Conservation (phyloP, 768 basidiomycete species). For the Scleroderma citrinum region DNA sequence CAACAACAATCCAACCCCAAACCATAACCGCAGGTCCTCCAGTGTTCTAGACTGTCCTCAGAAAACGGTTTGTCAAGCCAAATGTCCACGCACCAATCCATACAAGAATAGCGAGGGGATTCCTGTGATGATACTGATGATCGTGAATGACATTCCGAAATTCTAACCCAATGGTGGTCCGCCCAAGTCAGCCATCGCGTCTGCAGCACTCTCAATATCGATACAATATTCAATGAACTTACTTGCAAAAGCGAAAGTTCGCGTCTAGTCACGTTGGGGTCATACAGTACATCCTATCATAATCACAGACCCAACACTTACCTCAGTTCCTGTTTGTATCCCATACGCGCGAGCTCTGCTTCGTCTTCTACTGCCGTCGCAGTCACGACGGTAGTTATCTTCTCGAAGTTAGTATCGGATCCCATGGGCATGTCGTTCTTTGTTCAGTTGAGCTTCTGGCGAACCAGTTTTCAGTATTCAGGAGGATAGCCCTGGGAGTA, state of each 20-base stretch:
- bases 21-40: constrained; percentile 77
- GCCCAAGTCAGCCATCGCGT: not conserved
- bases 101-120: constrained; percentile 64
- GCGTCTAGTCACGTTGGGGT: constrained; percentile 34
- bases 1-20: constrained; percentile 65
- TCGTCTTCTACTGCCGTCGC: constrained; percentile 40
- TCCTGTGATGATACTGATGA: constrained; percentile 72
- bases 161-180: constrained; percentile 31
- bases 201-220: too few relatives aligned
- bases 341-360: constrained; percentile 60
- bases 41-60: constrained; percentile 46
- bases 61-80: not conserved
- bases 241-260: constrained; percentile 61
- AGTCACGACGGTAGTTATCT: not conserved
- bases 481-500: too few relatives aligned
- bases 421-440: not conserved
- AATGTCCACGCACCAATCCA: constrained; percentile 48
- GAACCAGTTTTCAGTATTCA: too few relatives aligned
- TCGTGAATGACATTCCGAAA: constrained; percentile 69
- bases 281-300: not conserved
- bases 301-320: constrained; percentile 24
- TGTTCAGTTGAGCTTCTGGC: too few relatives aligned
- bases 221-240: constrained; percentile 15
- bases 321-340: constrained; percentile 67
- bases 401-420: not conserved